phyloP scores from a whole-genome alignment of 108 stramenopile genomes.

The Epipyxis sp. region DNA sequence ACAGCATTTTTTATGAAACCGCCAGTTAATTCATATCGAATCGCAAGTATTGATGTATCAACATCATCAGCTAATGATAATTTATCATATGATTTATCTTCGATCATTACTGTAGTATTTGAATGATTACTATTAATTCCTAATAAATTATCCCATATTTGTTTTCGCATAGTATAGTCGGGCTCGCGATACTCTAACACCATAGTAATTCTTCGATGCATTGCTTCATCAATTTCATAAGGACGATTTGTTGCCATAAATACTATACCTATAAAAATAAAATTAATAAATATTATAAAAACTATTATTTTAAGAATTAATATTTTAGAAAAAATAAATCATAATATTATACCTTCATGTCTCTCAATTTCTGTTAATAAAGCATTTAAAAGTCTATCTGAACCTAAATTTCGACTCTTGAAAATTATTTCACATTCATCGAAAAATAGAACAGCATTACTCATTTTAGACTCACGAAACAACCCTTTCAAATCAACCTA shows the following conservation, averaged over 20 bases:
- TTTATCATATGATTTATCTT: background rate
- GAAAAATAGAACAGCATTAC: constrained; percentile 36
- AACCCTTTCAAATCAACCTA: constrained; percentile 32
- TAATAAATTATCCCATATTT: constrained; percentile 33
- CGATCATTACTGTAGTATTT: background rate
- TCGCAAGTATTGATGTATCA: constrained; percentile 12
- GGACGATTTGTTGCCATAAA: constrained; percentile 40
- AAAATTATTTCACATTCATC: constrained; percentile 40
- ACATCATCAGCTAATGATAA: background rate
- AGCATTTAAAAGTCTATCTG: constrained; percentile 5
- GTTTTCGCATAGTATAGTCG: background rate
- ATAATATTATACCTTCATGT: constrained; percentile 22
- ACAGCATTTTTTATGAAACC: constrained; percentile 43
- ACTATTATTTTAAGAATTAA: too few species aligned
- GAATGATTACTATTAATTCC: background rate
- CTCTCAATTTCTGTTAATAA: constrained; percentile 35
- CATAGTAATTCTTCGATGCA: constrained; percentile 38
- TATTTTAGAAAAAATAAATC: too few species aligned
- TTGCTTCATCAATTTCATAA: constrained; percentile 36
- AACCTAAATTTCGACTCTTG: background rate
- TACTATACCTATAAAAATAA: too few species aligned
- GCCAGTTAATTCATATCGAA: constrained; percentile 32
- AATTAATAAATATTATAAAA: too few species aligned
- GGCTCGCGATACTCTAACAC: constrained; percentile 21
- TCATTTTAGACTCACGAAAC: constrained; percentile 34